These are phyloP conservation scores for Luffa acutangula DNA, from an alignment of 306 rosid species.

Conservation along the genomic window DNA sequence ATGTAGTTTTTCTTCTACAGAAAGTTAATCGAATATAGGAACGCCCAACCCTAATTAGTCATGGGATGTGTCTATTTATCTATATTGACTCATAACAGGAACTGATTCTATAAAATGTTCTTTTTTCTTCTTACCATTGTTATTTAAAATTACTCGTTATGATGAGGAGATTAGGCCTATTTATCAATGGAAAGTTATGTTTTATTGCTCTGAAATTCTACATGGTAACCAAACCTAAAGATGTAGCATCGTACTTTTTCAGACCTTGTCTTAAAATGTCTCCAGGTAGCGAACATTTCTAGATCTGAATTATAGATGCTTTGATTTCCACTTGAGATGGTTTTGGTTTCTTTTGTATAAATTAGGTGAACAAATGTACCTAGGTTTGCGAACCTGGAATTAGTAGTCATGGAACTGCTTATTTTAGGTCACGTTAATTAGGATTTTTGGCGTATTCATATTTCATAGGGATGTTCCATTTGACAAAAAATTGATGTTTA, in stretches of 20 bases:
- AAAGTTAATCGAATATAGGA: not conserved
- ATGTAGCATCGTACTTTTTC: not conserved
- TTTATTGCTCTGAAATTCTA: not conserved
- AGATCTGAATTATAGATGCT: not conserved
- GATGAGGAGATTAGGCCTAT: not conserved
- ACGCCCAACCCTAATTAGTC: not conserved
- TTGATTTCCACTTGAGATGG: not conserved
- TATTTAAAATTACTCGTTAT: not conserved
- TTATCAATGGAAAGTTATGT: not conserved
- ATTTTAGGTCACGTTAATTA: not conserved
- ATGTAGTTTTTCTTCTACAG: not conserved
- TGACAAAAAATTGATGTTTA: not conserved
- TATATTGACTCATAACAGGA: not conserved
- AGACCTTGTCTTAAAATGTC: not conserved
- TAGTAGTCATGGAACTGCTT: not conserved
- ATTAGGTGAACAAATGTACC: not conserved
- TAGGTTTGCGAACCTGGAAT: not conserved
- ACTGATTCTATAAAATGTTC: not conserved
- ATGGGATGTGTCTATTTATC: not conserved
- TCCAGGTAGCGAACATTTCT: not conserved
- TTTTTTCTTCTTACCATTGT: not conserved
- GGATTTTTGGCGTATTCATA: not conserved
- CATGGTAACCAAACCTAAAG: not conserved
- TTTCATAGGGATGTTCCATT: not conserved
- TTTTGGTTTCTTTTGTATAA: not conserved